Evolutionary conservation across 208 protist species (phyloP).

Genomic region (Borovskyia barvae): DNA sequence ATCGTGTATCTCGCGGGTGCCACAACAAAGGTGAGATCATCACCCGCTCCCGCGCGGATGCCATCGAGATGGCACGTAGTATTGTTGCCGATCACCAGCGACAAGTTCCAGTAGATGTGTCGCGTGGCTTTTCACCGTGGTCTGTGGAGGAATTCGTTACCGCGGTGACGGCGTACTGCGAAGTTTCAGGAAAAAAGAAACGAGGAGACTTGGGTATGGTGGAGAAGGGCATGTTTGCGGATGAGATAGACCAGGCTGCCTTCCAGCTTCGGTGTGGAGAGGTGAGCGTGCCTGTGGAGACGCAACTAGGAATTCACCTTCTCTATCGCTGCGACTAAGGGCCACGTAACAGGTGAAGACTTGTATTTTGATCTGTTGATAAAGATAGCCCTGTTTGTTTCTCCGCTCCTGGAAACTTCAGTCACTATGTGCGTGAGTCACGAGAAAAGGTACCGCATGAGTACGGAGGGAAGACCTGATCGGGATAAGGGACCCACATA

Average conservation of each 20-base stretch:
- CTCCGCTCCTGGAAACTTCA: no score
- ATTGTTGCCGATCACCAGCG: conserved; percentile 36
- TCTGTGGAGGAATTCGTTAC: conserved; percentile 65
- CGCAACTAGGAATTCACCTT: conserved; percentile 76
- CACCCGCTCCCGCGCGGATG: conserved; percentile 73
- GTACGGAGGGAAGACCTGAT: no score
- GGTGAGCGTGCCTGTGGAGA: conserved; percentile 78
- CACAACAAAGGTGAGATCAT: conserved; percentile 77
- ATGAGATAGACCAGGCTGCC: conserved; percentile 66
- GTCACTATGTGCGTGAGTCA: conserved; percentile 1
- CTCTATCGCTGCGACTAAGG: conserved; percentile 69
- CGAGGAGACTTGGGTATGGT: conserved; percentile 79
- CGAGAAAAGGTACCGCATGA: no score
- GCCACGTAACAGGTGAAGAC: no score
- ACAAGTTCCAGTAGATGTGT: conserved; percentile 4
- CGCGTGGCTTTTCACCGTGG: conserved; percentile 40
- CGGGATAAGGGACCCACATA: no score
- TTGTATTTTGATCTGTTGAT: background rate
- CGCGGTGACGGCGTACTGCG: conserved; percentile 65
- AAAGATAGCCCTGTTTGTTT: background rate
- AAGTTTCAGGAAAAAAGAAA: conserved; percentile 56
- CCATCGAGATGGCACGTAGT: conserved; percentile 54
- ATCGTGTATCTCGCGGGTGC: conserved; percentile 60
- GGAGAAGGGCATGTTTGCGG: conserved; percentile 59
- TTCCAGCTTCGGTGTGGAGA: conserved; percentile 57